These are phyloP conservation scores for Candida manassasensis DNA, from an alignment of 805 yeast species.

Conservation along the genomic window DNA sequence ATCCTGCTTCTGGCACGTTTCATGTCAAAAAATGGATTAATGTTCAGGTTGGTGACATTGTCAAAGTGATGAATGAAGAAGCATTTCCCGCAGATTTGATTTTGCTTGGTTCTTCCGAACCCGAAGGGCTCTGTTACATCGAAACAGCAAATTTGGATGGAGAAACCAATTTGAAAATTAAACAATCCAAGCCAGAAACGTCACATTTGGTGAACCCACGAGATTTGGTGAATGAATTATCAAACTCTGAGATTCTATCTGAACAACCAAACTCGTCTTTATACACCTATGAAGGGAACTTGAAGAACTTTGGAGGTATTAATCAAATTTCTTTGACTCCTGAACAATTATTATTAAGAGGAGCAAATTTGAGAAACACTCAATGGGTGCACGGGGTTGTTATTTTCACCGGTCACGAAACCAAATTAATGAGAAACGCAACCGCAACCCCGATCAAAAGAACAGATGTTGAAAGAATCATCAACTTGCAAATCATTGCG, in stretches of 20 bases:
- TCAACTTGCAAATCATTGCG: slow-evolving; percentile 86
- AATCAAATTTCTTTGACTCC: slow-evolving; percentile 68
- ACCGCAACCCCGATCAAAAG: slow-evolving; percentile 97
- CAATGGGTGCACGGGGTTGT: slow-evolving; percentile 93
- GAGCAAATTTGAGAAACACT: slow-evolving; percentile 93
- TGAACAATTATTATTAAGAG: slow-evolving; percentile 87
- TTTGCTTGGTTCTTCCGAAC: slow-evolving; percentile 87
- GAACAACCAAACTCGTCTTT: slow-evolving; percentile 93
- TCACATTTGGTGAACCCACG: slow-evolving; percentile 62
- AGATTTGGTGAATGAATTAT: slow-evolving; percentile 37
- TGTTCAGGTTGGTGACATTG: slow-evolving; percentile 86
- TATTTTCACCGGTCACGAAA: slow-evolving; percentile 96
- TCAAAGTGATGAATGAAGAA: slow-evolving; percentile 78
- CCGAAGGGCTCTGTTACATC: slow-evolving; percentile 95
- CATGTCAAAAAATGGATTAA: slow-evolving; percentile 74
- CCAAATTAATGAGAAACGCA: slow-evolving; percentile 96
- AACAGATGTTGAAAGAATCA: slow-evolving; percentile 94
- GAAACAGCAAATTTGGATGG: slow-evolving; percentile 98
- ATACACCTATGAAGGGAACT: slow-evolving; percentile 92
- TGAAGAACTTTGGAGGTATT: slow-evolving; percentile 51
- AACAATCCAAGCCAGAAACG: slow-evolving; percentile 82
- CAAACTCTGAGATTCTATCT: slow-evolving; percentile 48
- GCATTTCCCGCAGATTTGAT: slow-evolving; percentile 92
- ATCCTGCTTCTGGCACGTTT: slow-evolving; percentile 56
- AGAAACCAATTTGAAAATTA: slow-evolving; percentile 93